phyloP scores from a whole-genome alignment of 2,329 filamentous ascomycete species.

The Plectosphaerella plurivora region DNA sequence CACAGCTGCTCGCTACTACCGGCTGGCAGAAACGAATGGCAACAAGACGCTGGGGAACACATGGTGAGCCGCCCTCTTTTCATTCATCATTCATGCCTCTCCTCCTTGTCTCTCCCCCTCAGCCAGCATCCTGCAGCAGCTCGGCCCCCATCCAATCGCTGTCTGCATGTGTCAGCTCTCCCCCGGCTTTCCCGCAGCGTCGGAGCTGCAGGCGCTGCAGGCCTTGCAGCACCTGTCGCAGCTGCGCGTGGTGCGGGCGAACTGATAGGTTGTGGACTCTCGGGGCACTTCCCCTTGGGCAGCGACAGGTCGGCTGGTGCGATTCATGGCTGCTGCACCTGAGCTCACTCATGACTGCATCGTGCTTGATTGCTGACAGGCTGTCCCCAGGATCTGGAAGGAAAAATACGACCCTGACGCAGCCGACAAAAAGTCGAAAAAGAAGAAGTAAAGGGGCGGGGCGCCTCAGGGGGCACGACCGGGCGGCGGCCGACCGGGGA shows the following conservation, averaged over 20 bases:
- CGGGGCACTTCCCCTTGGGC: neutral
- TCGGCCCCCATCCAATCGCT: neutral
- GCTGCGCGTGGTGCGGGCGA: slow-evolving; percentile 18
- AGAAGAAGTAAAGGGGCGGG: neutral
- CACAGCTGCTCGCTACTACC: slow-evolving; percentile 83
- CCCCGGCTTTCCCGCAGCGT: slow-evolving; percentile 7
- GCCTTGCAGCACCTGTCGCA: slow-evolving; percentile 18
- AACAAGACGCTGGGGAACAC: slow-evolving; percentile 90
- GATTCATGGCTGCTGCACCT: neutral
- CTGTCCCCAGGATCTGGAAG: slow-evolving; percentile 81
- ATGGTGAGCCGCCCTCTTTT: slow-evolving; percentile 62
- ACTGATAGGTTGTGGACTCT: slow-evolving; percentile 27
- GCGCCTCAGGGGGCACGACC: no score
- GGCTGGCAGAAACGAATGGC: slow-evolving; percentile 82
- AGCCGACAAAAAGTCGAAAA: slow-evolving; percentile 35
- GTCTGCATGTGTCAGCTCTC: neutral
- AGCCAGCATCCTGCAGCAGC: neutral
- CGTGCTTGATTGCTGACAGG: neutral
- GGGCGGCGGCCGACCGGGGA: no score
- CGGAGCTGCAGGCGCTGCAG: neutral
- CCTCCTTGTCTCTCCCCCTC: slow-evolving; percentile 3
- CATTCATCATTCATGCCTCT: slow-evolving; percentile 9
- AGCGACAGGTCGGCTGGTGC: slow-evolving; percentile 2
- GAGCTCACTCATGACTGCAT: neutral
- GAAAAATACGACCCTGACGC: slow-evolving; percentile 73